Conservation (phyloP, 1,139 yeast species). For the Yamadazyma blattariae region DNA sequence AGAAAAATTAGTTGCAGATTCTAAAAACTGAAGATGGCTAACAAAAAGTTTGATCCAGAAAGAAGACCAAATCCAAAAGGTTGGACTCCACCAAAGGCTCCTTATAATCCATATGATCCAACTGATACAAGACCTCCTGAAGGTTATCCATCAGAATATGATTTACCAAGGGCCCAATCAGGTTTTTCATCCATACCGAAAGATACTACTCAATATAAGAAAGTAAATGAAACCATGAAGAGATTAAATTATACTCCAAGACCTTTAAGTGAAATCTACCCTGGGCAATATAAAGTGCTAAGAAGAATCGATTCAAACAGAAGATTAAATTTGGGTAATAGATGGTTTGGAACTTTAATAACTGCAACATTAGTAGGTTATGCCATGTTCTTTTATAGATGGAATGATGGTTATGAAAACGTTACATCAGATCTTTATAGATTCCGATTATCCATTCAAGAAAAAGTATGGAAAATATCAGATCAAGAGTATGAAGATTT, state of each 20-base stretch:
- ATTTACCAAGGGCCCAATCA: slow-evolving; percentile 49
- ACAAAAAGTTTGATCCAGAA: slow-evolving; percentile 7
- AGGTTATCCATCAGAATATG: slow-evolving; percentile 82
- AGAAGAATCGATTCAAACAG: slow-evolving; percentile 56
- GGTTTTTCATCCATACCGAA: slow-evolving; percentile 64
- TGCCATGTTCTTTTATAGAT: slow-evolving; percentile 70
- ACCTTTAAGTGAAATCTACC: slow-evolving; percentile 70
- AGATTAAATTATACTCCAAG: slow-evolving; percentile 75
- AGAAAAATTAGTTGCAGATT: no score
- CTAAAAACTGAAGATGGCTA: no score
- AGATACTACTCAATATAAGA: slow-evolving; percentile 66
- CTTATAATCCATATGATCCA: slow-evolving; percentile 84
- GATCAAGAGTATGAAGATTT: slow-evolving; percentile 66
- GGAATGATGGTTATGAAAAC: slow-evolving; percentile 85
- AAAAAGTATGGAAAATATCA: slow-evolving; percentile 50
- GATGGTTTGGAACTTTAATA: slow-evolving; percentile 48
- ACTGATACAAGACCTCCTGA: slow-evolving; percentile 73
- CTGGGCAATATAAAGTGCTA: slow-evolving; percentile 76
- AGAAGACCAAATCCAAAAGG: slow-evolving; percentile 80
- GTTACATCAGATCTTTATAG: slow-evolving; percentile 69
- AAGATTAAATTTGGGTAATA: slow-evolving; percentile 55
- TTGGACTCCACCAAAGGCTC: slow-evolving; percentile 80
- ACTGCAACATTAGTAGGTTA: slow-evolving; percentile 48
- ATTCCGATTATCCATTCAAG: slow-evolving; percentile 54
- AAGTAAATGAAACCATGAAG: slow-evolving; percentile 71